Evolutionary conservation across 202 grass and related monocot species (phyloP), one percentile per base, ranked within the genome.

Genomic region (Brachypodium distachyon): DNA sequence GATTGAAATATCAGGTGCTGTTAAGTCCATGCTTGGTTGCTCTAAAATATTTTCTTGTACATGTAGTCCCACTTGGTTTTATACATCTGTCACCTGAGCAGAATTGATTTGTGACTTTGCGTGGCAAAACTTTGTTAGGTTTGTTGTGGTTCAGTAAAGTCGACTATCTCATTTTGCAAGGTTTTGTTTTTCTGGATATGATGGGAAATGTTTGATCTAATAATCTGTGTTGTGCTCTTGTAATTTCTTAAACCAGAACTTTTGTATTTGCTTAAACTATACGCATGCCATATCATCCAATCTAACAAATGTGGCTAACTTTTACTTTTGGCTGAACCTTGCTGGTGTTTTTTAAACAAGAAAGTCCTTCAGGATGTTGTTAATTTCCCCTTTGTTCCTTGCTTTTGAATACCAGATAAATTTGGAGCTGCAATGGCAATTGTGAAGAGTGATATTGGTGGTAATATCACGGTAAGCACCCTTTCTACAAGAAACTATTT

Each of bases 401-500:
- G 29, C 12, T 77, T 40, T 73, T 28, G 14, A 44, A 52, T 43
- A 43, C 51, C 68, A 99, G 92, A 96, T 83, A 99, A 99, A 81
- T 96, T 99, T 89, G 96, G 96, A 87, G 87, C 85, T 85, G 92
- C 96, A 49, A 93, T 99, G 92, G 28, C 85, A 70, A 68, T 99
- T 16, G 92, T 99, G n/a, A 99, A 99, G 89, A 81, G 71, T 61
- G 96, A 99, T 56, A 91, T 99, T 5, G 92, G 96, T 70, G 92
- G 96, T 67, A 99, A 99, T 70, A 99, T 96, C 77, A 85, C 90
- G 16, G 96, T 99, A 90, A 82, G 92, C 8, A 81, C 63, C 37
- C 16, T 81, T 77, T 84, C 60, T 71, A 1, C 46, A 64, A 32
- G 18, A 69, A 37, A 60, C 1, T 54, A 22, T 21, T 37, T 12